Evolutionary conservation across 108 stramenopile genomes (phyloP).

Genomic region (Stephanodiscus triporus): DNA sequence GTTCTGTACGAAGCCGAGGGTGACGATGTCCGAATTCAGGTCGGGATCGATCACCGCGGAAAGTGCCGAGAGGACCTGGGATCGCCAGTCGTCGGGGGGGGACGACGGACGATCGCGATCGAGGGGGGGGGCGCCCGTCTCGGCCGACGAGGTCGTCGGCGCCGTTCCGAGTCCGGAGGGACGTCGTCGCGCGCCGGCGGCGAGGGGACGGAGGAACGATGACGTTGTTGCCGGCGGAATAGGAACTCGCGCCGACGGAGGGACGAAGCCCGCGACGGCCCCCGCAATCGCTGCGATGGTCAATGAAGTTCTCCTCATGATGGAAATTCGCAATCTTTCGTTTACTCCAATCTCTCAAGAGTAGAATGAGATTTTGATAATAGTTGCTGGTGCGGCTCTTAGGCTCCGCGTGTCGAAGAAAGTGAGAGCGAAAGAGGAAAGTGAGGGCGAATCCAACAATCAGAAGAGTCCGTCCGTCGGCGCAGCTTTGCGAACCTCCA

Average conservation of each 20-base stretch:
- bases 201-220: neutral
- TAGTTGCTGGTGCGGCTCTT: too few species aligned
- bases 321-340: neutral
- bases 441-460: too few species aligned
- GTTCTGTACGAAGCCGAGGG: conserved; percentile 78
- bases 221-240: neutral
- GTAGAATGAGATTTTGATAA: too few species aligned
- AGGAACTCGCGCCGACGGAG: neutral
- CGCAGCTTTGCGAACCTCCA: too few species aligned
- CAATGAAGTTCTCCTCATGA: neutral
- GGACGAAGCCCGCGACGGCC: neutral
- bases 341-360: too few species aligned
- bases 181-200: neutral
- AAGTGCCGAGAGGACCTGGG: conserved; percentile 64
- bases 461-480: too few species aligned
- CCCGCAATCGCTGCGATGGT: conserved; percentile 1
- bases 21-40: conserved; percentile 74
- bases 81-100: conserved; percentile 73
- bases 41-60: conserved; percentile 78
- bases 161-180: neutral
- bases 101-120: neutral
- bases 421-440: too few species aligned
- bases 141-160: neutral
- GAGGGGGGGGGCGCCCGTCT: neutral
- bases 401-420: too few species aligned